These are phyloP conservation scores for Mallotus repandus DNA, from an alignment of 441 rosid species.

Conservation along the genomic window DNA sequence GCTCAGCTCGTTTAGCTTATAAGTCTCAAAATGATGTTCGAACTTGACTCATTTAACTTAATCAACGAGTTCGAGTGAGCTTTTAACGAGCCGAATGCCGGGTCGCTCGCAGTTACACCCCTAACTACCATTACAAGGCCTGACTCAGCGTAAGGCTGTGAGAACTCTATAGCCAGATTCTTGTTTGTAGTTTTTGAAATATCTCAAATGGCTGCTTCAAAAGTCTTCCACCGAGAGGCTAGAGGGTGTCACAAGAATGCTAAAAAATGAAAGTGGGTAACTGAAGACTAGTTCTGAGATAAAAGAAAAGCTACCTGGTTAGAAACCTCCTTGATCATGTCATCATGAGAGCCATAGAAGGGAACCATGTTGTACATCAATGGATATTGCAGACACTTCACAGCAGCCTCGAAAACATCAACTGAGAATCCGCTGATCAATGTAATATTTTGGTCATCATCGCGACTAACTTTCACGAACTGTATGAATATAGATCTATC, in stretches of 20 bases:
- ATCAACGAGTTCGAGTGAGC: too few relatives aligned
- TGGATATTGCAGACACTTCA: background rate
- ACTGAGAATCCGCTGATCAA: slow-evolving; percentile 1
- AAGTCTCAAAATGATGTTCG: too few relatives aligned
- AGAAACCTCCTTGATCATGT: slow-evolving; percentile 8
- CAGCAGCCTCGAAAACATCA: slow-evolving; percentile 6
- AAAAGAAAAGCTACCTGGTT: background rate
- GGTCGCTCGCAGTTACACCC: too few relatives aligned
- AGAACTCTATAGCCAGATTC: slow-evolving; percentile 13
- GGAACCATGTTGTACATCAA: slow-evolving; percentile 5
- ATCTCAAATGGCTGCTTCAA: slow-evolving; percentile 9
- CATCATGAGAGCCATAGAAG: slow-evolving; percentile 10
- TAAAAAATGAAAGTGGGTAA: background rate
- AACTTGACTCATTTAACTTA: too few relatives aligned
- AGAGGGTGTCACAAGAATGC: background rate
- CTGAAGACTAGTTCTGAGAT: too few relatives aligned
- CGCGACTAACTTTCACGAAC: background rate
- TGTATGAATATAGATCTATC: slow-evolving; percentile 6
- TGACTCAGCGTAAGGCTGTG: slow-evolving; percentile 12
- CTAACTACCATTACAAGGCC: slow-evolving; percentile 19
- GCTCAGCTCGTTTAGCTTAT: too few relatives aligned
- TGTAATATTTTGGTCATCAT: slow-evolving; percentile 1
- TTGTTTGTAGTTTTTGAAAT: slow-evolving; percentile 9
- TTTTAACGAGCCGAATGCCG: too few relatives aligned
- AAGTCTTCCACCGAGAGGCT: background rate